Percentiles rank a stretch among this genome's conserved stretches.
These are phyloP conservation scores for Quercus variabilis DNA, from an alignment of 306 rosid genomes.

Conservation along the genomic window DNA sequence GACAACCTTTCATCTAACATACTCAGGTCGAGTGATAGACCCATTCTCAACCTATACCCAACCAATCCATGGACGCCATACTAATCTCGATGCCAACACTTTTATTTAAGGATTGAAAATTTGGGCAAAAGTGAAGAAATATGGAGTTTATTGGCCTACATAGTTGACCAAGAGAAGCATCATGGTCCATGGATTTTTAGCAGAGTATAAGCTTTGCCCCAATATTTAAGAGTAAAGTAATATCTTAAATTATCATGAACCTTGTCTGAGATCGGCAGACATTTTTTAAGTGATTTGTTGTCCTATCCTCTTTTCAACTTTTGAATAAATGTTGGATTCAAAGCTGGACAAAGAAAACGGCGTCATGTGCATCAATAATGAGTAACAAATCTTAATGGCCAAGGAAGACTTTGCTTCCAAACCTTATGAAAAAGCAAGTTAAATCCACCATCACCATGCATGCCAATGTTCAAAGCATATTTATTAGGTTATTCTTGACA, in stretches of 20 bases:
- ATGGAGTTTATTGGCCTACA: too few species aligned
- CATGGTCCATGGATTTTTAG: too few species aligned
- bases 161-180: too few species aligned
- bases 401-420: background rate
- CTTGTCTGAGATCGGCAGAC: constrained; percentile 2
- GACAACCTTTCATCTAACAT: too few species aligned
- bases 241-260: constrained; percentile 1
- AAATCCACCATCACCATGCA: background rate
- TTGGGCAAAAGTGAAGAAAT: too few species aligned
- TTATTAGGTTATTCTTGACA: background rate
- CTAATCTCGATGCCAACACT: too few species aligned
- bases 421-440: background rate
- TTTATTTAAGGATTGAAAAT: too few species aligned
- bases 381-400: constrained; percentile 16
- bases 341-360: background rate
- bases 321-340: background rate
- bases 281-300: background rate
- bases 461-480: background rate
- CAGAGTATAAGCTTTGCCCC: background rate
- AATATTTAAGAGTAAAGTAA: background rate
- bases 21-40: too few species aligned
- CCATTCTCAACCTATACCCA: too few species aligned
- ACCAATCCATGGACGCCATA: too few species aligned
- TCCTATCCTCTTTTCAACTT: background rate
- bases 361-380: constrained; percentile 18